Evolutionary conservation across 768 basidiomycete species (phyloP).

Genomic region (Xanthoconium stramineum): DNA sequence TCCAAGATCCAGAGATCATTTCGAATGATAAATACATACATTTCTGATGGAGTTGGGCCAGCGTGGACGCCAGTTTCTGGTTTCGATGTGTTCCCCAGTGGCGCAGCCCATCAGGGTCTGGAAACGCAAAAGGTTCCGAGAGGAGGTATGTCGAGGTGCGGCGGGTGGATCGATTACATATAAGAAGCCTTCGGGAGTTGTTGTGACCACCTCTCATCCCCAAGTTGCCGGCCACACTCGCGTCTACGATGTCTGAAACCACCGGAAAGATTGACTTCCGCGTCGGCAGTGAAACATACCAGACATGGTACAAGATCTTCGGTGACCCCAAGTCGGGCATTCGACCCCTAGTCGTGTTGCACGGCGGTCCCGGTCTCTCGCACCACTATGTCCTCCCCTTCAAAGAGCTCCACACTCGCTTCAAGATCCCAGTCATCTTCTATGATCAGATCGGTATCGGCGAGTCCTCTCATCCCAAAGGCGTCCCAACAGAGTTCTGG

Average conservation of each 20-base stretch:
- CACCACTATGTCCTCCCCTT: conserved; percentile 42
- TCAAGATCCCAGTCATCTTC: conserved; percentile 41
- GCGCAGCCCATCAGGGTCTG: background rate
- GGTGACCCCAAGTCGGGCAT: conserved; percentile 36
- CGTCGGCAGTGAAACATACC: conserved; percentile 24
- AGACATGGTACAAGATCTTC: conserved; percentile 44
- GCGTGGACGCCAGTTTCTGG: background rate
- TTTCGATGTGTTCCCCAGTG: background rate
- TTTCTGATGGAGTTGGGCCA: background rate
- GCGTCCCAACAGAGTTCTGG: conserved; percentile 34
- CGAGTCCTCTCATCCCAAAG: conserved; percentile 40
- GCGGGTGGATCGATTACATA: background rate
- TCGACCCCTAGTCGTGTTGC: conserved; percentile 40
- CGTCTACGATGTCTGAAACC: conserved; percentile 15
- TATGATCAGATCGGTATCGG: conserved; percentile 53
- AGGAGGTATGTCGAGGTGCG: background rate
- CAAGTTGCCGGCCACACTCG: background rate
- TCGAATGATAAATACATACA: background rate
- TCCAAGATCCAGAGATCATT: background rate
- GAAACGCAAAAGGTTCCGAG: background rate
- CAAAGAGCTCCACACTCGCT: conserved; percentile 29
- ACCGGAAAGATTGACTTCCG: conserved; percentile 23
- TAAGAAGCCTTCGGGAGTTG: background rate
- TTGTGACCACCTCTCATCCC: background rate
- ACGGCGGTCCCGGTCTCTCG: conserved; percentile 43